These are phyloP conservation scores for Neoascochyta sp. DNA, from an alignment of 2,329 filamentous ascomycete genomes.

Conservation along the genomic window DNA sequence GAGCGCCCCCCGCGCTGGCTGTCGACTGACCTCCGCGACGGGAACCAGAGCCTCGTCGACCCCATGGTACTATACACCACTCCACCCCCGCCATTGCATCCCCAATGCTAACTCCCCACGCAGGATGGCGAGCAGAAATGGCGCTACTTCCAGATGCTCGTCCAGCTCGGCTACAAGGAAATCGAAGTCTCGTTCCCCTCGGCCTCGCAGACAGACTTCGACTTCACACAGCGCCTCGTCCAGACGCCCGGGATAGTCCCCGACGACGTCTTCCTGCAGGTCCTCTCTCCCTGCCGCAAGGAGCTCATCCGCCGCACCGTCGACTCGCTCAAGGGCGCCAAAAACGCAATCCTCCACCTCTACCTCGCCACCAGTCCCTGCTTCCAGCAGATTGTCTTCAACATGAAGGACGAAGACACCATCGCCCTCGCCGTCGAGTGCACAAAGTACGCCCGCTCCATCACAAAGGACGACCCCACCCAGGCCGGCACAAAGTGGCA, in stretches of 20 bases:
- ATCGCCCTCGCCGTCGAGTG: constrained; percentile 80
- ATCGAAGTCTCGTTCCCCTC: constrained; percentile 96
- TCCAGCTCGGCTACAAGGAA: constrained; percentile 91
- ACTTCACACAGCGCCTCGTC: constrained; percentile 84
- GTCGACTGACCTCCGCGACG: constrained; percentile 82
- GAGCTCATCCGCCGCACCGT: constrained; percentile 89
- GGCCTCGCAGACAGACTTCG: constrained; percentile 90
- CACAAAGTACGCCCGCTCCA: constrained; percentile 77
- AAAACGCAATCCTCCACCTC: constrained; percentile 92
- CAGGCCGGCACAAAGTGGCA: constrained; percentile 62
- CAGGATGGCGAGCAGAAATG: constrained; percentile 94
- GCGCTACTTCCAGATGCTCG: constrained; percentile 91
- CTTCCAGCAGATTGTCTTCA: constrained; percentile 88
- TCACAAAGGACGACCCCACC: constrained; percentile 75
- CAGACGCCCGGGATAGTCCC: constrained; percentile 79
- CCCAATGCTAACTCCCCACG: constrained; percentile 8
- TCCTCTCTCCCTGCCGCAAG: constrained; percentile 85
- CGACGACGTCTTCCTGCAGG: constrained; percentile 87
- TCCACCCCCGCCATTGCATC: neutral
- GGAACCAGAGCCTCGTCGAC: constrained; percentile 88
- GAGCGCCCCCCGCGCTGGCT: constrained; percentile 88
- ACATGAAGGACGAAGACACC: constrained; percentile 76
- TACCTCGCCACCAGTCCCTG: constrained; percentile 96
- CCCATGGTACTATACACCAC: constrained; percentile 67
- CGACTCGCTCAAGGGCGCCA: constrained; percentile 80